These are phyloP conservation scores for Sphaerostilbella broomeana DNA, from an alignment of 2,329 filamentous ascomycete species.

Conservation along the genomic window DNA sequence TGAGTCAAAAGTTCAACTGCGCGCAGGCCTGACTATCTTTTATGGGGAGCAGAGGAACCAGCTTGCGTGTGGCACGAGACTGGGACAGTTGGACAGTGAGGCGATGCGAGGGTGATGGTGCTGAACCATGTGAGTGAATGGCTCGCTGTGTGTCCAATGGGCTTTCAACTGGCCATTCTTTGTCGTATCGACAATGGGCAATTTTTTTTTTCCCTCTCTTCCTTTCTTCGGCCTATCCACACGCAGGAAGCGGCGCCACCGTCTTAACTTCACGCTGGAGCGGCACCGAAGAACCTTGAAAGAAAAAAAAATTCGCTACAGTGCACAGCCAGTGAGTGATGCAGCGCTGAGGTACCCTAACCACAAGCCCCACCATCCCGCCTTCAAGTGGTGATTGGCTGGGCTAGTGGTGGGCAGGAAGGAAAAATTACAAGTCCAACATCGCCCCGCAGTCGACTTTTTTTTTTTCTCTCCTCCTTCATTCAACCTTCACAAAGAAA, in stretches of 20 bases:
- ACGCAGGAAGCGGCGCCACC: too few species aligned
- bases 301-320: slow-evolving; percentile 9
- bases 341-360: slow-evolving; percentile 19
- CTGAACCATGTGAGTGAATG: too few species aligned
- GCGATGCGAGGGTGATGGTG: too few species aligned
- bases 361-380: slow-evolving; percentile 14
- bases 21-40: too few species aligned
- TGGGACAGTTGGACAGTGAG: too few species aligned
- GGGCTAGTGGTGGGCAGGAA: slow-evolving; percentile 11
- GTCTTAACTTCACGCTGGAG: background rate
- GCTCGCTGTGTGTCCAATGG: too few species aligned
- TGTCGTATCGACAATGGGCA: too few species aligned
- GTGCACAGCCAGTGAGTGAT: slow-evolving; percentile 6
- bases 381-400: slow-evolving; percentile 17
- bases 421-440: slow-evolving; percentile 31
- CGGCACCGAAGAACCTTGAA: background rate
- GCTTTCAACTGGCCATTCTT: too few species aligned
- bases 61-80: too few species aligned
- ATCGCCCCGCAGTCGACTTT: slow-evolving; percentile 34
- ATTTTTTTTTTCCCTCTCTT: background rate
- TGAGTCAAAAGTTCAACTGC: too few species aligned
- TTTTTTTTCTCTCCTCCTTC: slow-evolving; percentile 24
- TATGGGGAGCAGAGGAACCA: too few species aligned
- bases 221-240: too few species aligned
- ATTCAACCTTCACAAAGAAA: slow-evolving; percentile 26